Conservation (phyloP, 495 filamentous ascomycete species). For the Xylaria longipes region DNA sequence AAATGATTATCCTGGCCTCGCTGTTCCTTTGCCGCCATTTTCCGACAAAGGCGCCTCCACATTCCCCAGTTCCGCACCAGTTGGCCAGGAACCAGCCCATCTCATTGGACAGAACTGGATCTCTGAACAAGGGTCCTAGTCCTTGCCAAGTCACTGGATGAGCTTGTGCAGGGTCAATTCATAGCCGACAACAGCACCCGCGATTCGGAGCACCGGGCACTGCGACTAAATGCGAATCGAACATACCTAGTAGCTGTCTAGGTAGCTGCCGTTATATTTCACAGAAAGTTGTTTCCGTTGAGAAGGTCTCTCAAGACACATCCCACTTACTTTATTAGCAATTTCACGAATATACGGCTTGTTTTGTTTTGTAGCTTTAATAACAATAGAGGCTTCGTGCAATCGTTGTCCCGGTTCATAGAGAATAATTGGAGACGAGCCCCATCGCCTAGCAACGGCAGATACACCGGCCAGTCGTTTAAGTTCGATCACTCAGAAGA, state of each 20-base stretch:
- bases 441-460: not conserved
- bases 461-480: constrained; percentile 9
- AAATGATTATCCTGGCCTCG: constrained; percentile 15
- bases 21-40: constrained; percentile 21
- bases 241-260: not conserved
- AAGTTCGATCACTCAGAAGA: not conserved
- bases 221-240: constrained; percentile 12
- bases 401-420: constrained; percentile 4
- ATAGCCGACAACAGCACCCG: constrained; percentile 38
- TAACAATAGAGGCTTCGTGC: not conserved
- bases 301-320: not conserved
- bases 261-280: not conserved
- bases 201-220: constrained; percentile 11
- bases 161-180: constrained; percentile 24
- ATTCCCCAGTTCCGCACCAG: constrained; percentile 21
- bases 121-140: not conserved
- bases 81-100: constrained; percentile 7
- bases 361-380: not conserved
- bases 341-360: not conserved
- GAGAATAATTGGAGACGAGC: constrained; percentile 8
- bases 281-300: not conserved
- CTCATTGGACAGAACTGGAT: constrained; percentile 3
- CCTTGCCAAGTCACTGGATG: not conserved
- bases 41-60: constrained; percentile 14
- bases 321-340: not conserved